Evolutionary conservation across 148 eudicot species (phyloP).

Genomic region (Vaccinium macrocarpon): DNA sequence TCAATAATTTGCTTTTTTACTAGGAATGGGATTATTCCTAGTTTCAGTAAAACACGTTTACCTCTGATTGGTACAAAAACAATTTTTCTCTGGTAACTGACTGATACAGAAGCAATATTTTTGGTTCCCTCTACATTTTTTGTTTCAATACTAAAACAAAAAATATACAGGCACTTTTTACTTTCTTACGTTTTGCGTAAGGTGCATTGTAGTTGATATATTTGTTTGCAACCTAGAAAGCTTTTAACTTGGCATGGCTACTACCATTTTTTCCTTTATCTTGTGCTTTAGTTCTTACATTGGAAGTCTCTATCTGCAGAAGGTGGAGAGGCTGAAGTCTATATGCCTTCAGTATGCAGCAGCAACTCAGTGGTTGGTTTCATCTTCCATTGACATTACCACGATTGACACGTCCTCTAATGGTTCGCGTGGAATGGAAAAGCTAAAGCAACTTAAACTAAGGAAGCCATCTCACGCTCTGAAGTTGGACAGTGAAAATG

Average conservation of each 20-base stretch:
- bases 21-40: background rate
- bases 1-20: background rate
- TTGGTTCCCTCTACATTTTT: background rate
- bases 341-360: conserved; percentile 88
- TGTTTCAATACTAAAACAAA: background rate
- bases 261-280: background rate
- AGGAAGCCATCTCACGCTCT: conserved; percentile 42
- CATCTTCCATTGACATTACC: conserved; percentile 55
- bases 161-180: background rate
- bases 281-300: conserved; percentile 12
- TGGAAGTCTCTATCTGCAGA: conserved; percentile 46
- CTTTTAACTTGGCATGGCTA: background rate
- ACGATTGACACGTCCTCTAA: conserved; percentile 32
- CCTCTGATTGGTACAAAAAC: background rate
- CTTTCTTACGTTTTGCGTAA: background rate
- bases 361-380: conserved; percentile 80
- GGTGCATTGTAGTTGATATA: background rate
- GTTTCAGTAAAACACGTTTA: background rate
- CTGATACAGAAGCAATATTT: background rate
- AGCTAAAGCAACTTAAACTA: conserved; percentile 35
- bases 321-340: conserved; percentile 76
- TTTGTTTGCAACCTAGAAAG: background rate
- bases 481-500: conserved; percentile 48
- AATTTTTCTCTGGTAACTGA: background rate
- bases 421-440: conserved; percentile 25